phyloP scores from a whole-genome alignment of 805 yeast genomes.

The Candida maesae region DNA sequence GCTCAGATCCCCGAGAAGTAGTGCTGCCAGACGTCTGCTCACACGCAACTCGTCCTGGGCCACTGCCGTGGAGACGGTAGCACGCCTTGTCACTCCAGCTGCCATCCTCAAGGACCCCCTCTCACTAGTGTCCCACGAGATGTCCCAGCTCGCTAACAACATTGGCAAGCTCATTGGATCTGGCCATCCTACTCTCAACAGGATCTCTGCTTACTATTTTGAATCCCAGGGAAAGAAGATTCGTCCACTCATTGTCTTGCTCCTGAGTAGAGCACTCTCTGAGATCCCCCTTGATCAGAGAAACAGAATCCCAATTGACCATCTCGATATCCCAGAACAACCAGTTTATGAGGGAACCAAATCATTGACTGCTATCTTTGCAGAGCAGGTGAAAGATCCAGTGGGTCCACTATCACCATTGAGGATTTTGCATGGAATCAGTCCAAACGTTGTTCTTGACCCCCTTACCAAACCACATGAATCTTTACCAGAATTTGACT shows the following conservation, averaged over 20 bases:
- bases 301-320: constrained; percentile 58
- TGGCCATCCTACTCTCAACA: constrained; percentile 88
- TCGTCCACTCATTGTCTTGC: constrained; percentile 82
- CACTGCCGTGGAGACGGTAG: constrained; percentile 69
- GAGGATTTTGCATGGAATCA: constrained; percentile 81
- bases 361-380: constrained; percentile 47
- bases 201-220: constrained; percentile 92
- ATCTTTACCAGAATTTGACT: constrained; percentile 55
- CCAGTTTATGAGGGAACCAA: constrained; percentile 59
- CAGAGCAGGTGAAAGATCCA: constrained; percentile 26
- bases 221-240: constrained; percentile 96
- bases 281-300: constrained; percentile 69
- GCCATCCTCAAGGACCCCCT: constrained; percentile 72
- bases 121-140: constrained; percentile 86
- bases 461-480: constrained; percentile 83
- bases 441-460: constrained; percentile 76
- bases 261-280: constrained; percentile 77
- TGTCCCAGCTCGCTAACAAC: constrained; percentile 83
- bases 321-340: constrained; percentile 62
- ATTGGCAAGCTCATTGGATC: constrained; percentile 86
- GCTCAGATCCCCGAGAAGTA: neutral
- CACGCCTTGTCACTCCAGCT: constrained; percentile 66
- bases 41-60: constrained; percentile 32
- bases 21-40: neutral
- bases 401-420: constrained; percentile 74